Evolutionary conservation across 352 stramenopile genomes (phyloP), one percentile per base, ranked within the genome.

Genomic region (Pythium sp.): DNA sequence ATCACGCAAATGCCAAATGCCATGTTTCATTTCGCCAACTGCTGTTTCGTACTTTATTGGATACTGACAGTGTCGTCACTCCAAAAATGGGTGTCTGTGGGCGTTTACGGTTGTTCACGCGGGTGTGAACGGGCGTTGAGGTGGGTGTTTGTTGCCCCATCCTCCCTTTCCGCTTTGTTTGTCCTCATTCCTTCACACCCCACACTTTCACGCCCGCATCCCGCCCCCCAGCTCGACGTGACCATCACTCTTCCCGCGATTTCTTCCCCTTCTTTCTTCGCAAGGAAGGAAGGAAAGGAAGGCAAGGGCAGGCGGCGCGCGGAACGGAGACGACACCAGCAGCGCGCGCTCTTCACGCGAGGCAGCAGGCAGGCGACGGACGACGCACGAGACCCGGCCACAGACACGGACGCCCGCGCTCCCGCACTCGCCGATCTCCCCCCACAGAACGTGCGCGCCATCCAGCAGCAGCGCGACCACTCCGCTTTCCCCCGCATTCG

Each of bases 191-290:
- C 34, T 61, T 36, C 34, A 61, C 34, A 43, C 34, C 34, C 34
- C 15, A 22, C 43, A 64, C 22, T 64, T 54, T 64, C 43, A 64
- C 36, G 36, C 58, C 43, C 58, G 36, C 58, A 64, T 64, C 36
- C 43, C 43, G 15, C 43, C 43, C 43, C 43, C 43, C 43, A 51
- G 34, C 32, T 34, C 38, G n/a, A 32, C 18, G 73, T 73, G 67
- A 79, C 70, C 70, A 75, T 72, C 72, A 79, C 70, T 78, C 72
- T 63, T 65, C 46, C 64, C 53, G 64, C 69, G 67, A 54, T 68
- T 67, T 71, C 61, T 62, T 53, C 55, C 54, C 8, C 59, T 65
- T 65, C 58, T 63, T 57, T 38, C 59, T 18, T 3, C 12, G 59
- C 30, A 64, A 64, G 34, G 55, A 60, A 32, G 43, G 26, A n/a